Percentiles rank a stretch among this genome's conserved stretches.
These are phyloP conservation scores for Adansonia madagascariensis DNA, from an alignment of 441 rosid genomes.

Conservation along the genomic window DNA sequence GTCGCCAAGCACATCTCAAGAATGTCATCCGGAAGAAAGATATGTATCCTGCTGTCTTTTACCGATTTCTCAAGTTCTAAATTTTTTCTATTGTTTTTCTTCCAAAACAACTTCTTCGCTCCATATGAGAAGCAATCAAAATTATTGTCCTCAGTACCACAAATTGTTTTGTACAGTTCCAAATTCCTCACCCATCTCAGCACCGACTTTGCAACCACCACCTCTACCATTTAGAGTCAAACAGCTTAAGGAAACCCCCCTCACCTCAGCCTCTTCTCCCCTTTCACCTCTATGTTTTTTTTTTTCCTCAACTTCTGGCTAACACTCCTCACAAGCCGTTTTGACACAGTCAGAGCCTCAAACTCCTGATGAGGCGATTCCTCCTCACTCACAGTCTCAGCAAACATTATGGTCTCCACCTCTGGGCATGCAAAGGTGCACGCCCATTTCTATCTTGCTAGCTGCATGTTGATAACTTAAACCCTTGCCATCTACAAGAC, in stretches of 20 bases:
- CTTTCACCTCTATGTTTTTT: constrained; percentile 47
- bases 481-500: constrained; percentile 24
- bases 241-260: constrained; percentile 64
- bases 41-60: constrained; percentile 55
- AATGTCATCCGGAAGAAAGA: constrained; percentile 85
- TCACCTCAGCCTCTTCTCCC: constrained; percentile 54
- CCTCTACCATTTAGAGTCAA: constrained; percentile 70
- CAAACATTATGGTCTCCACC: constrained; percentile 41
- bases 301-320: constrained; percentile 72
- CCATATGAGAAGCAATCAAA: constrained; percentile 89
- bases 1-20: constrained; percentile 88
- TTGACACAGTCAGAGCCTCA: constrained; percentile 69
- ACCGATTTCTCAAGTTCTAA: constrained; percentile 49
- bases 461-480: neutral
- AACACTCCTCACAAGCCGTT: constrained; percentile 71
- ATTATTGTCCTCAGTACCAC: constrained; percentile 71
- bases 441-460: constrained; percentile 25
- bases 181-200: constrained; percentile 71
- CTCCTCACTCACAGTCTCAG: constrained; percentile 52
- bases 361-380: constrained; percentile 60
- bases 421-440: constrained; percentile 19
- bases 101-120: constrained; percentile 81
- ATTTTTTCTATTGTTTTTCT: constrained; percentile 57
- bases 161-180: constrained; percentile 58
- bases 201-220: constrained; percentile 92